Evolutionary conservation across 2,329 filamentous ascomycete genomes (phyloP).

Genomic region (Penicillium sp.): DNA sequence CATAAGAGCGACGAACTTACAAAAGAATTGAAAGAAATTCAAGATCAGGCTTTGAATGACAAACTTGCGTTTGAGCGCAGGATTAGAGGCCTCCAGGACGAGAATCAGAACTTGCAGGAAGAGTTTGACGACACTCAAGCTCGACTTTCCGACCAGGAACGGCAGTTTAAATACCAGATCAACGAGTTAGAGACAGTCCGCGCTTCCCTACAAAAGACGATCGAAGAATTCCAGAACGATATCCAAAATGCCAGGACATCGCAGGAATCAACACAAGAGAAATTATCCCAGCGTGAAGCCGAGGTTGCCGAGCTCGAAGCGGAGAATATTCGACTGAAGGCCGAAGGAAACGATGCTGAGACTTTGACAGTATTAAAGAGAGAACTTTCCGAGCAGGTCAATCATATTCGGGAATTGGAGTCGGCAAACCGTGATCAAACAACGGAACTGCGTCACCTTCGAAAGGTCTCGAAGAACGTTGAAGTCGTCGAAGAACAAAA

Average conservation of each 20-base stretch:
- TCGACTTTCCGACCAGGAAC: slow-evolving; percentile 65
- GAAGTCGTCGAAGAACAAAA: slow-evolving; percentile 97
- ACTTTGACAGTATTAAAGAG: slow-evolving; percentile 81
- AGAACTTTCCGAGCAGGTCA: slow-evolving; percentile 86
- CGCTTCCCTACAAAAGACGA: slow-evolving; percentile 56
- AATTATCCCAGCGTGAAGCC: slow-evolving; percentile 66
- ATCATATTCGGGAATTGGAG: slow-evolving; percentile 85
- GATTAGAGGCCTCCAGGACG: slow-evolving; percentile 61
- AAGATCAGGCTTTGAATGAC: slow-evolving; percentile 57
- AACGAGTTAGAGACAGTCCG: slow-evolving; percentile 63
- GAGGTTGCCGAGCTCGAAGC: slow-evolving; percentile 75
- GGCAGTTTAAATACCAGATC: slow-evolving; percentile 62
- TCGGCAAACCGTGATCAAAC: slow-evolving; percentile 75
- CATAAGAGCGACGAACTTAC: slow-evolving; percentile 56
- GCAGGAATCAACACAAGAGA: slow-evolving; percentile 62
- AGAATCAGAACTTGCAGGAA: slow-evolving; percentile 72
- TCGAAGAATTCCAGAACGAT: slow-evolving; percentile 52
- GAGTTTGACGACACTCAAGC: slow-evolving; percentile 81
- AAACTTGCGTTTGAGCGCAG: slow-evolving; percentile 56
- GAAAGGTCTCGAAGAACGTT: slow-evolving; percentile 79
- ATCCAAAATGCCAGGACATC: slow-evolving; percentile 58
- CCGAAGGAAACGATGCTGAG: slow-evolving; percentile 82
- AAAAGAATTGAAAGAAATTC: slow-evolving; percentile 56
- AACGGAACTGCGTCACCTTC: slow-evolving; percentile 75
- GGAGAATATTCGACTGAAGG: slow-evolving; percentile 79